phyloP scores from a whole-genome alignment of 2,329 filamentous ascomycete species.

The Phyllosticta capitalensis region DNA sequence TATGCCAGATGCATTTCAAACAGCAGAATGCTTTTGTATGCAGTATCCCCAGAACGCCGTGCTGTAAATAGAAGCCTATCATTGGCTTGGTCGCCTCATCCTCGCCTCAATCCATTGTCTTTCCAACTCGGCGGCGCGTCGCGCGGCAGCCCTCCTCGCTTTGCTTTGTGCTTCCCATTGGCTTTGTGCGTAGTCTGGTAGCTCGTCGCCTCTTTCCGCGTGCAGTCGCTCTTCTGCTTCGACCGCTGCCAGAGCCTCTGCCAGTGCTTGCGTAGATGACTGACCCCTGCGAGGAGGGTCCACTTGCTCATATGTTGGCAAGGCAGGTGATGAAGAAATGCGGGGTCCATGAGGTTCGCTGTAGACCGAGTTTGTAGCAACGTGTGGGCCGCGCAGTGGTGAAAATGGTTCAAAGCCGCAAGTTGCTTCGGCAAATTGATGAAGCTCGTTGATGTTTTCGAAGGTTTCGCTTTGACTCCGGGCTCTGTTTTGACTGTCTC shows the following conservation, averaged over 20 bases:
- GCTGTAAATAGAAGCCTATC: background rate
- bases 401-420: constrained; percentile 26
- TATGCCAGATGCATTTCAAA: background rate
- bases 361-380: constrained; percentile 18
- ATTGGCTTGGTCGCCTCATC: constrained; percentile 12
- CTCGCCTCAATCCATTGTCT: constrained; percentile 30
- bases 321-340: background rate
- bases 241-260: constrained; percentile 21
- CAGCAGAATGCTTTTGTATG: background rate
- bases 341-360: constrained; percentile 11
- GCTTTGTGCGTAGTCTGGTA: constrained; percentile 39
- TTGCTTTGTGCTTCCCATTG: constrained; percentile 35
- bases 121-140: constrained; percentile 36
- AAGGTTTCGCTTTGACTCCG: constrained; percentile 20
- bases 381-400: constrained; percentile 16
- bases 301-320: background rate
- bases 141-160: constrained; percentile 32
- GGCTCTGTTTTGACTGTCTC: constrained; percentile 1
- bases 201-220: constrained; percentile 23
- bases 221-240: constrained; percentile 11
- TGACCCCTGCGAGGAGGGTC: constrained; percentile 14
- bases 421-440: constrained; percentile 31
- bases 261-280: background rate
- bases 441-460: constrained; percentile 26
- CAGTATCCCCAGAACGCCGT: background rate